Percentiles rank a stretch among this genome's conserved stretches.
phyloP scores from a whole-genome alignment of 2,329 filamentous ascomycete species.

The Emericellopsis cladophorae region DNA sequence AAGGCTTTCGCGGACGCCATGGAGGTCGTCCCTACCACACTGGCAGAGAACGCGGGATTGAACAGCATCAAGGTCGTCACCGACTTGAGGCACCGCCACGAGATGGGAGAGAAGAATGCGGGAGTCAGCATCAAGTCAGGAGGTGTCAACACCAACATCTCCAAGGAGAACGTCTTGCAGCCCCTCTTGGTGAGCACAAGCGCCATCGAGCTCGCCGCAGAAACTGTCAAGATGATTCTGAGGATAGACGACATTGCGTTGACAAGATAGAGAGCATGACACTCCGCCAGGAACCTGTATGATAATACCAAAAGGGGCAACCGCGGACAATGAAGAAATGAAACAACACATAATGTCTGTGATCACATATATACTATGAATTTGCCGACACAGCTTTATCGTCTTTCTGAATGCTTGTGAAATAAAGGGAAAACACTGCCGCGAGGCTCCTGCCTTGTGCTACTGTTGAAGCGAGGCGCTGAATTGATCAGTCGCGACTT shows the following conservation, averaged over 20 bases:
- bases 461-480: no score
- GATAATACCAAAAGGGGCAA: slow-evolving; percentile 18
- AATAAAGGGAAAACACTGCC: no score
- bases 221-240: slow-evolving; percentile 93
- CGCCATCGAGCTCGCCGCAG: slow-evolving; percentile 89
- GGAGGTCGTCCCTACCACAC: slow-evolving; percentile 90
- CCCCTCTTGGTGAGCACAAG: slow-evolving; percentile 94
- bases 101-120: slow-evolving; percentile 87
- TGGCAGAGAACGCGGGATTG: slow-evolving; percentile 92
- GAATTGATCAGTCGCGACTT: no score
- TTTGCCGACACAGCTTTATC: no score
- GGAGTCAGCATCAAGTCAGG: slow-evolving; percentile 97
- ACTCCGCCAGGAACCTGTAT: slow-evolving; percentile 18
- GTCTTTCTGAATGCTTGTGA: no score
- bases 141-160: slow-evolving; percentile 92
- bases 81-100: slow-evolving; percentile 85
- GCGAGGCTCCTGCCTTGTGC: no score
- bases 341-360: background rate
- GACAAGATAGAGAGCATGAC: slow-evolving; percentile 32
- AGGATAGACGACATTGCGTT: slow-evolving; percentile 56
- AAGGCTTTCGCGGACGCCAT: slow-evolving; percentile 97
- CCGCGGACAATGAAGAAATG: background rate
- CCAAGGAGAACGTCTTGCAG: slow-evolving; percentile 93
- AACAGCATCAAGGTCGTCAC: slow-evolving; percentile 99
- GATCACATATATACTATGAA: background rate